Conservation (phyloP, 495 filamentous ascomycete species). For the Sphaerosporella brunnea region DNA sequence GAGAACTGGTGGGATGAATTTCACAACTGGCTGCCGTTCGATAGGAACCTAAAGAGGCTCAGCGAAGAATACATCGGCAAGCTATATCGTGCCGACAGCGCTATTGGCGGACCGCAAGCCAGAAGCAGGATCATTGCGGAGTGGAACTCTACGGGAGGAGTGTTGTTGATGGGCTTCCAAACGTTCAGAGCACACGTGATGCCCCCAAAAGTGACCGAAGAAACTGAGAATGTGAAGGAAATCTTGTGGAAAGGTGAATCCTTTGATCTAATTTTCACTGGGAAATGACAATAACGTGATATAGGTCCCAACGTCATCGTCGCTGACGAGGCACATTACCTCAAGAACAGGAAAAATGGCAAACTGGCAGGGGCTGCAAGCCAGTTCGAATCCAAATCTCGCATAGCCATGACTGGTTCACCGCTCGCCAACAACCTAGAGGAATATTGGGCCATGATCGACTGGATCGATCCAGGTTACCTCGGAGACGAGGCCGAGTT, state of each 20-base stretch:
- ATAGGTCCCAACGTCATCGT: constrained; percentile 53
- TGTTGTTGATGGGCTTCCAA: no score
- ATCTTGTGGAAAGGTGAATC: no score
- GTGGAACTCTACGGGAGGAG: no score
- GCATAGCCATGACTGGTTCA: constrained; percentile 77
- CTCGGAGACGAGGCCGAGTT: constrained; percentile 48
- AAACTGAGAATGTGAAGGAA: no score
- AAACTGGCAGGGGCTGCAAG: constrained; percentile 36
- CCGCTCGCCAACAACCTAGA: constrained; percentile 65
- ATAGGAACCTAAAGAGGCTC: neutral
- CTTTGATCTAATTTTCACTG: no score
- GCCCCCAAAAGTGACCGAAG: no score
- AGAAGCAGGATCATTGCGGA: no score
- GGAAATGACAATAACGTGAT: no score
- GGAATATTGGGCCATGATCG: constrained; percentile 73
- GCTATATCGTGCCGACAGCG: neutral
- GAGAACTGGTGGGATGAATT: constrained; percentile 77
- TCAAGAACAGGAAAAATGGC: constrained; percentile 48
- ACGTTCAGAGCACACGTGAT: no score
- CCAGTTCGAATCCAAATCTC: constrained; percentile 45
- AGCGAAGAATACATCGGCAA: neutral
- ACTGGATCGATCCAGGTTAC: constrained; percentile 71
- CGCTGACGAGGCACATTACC: constrained; percentile 67
- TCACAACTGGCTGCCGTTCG: constrained; percentile 42
- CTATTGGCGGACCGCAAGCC: no score